phyloP scores from a whole-genome alignment of 129 eudicot species.

The Glebionis coronaria region DNA sequence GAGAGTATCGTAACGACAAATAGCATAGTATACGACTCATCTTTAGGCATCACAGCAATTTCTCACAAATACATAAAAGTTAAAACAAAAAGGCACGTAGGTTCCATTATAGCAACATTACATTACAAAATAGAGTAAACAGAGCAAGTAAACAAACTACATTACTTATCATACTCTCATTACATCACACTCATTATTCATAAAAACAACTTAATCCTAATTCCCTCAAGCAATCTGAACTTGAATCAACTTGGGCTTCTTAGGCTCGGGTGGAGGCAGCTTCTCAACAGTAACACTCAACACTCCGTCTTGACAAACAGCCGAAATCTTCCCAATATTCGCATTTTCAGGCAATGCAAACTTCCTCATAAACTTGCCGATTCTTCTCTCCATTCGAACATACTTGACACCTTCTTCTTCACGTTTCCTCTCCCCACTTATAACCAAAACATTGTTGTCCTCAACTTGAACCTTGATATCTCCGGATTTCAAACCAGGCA shows the following conservation, averaged over 20 bases:
- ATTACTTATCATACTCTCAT: neutral
- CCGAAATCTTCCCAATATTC: conserved; percentile 14
- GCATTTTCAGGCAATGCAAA: conserved; percentile 31
- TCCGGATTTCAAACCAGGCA: neutral
- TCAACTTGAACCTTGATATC: neutral
- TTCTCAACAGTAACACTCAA: conserved; percentile 31
- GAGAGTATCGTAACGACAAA: no score
- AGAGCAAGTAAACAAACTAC: no score
- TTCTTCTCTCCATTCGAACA: conserved; percentile 35
- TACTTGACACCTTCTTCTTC: conserved; percentile 24
- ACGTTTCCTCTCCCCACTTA: neutral
- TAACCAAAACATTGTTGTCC: neutral
- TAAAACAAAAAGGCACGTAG: no score
- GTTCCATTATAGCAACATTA: no score
- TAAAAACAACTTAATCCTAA: neutral
- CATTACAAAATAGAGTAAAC: no score
- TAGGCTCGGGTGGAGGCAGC: conserved; percentile 35
- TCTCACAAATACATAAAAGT: no score
- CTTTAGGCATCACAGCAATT: no score
- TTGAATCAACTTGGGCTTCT: conserved; percentile 36
- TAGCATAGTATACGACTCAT: no score
- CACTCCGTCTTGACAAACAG: conserved; percentile 31
- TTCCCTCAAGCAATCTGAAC: conserved; percentile 16
- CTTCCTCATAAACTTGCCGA: conserved; percentile 31
- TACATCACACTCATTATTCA: neutral